Base-by-base conservation (phyloP, 2,329 filamentous ascomycete species). In the Venturia pyrina region DNA sequence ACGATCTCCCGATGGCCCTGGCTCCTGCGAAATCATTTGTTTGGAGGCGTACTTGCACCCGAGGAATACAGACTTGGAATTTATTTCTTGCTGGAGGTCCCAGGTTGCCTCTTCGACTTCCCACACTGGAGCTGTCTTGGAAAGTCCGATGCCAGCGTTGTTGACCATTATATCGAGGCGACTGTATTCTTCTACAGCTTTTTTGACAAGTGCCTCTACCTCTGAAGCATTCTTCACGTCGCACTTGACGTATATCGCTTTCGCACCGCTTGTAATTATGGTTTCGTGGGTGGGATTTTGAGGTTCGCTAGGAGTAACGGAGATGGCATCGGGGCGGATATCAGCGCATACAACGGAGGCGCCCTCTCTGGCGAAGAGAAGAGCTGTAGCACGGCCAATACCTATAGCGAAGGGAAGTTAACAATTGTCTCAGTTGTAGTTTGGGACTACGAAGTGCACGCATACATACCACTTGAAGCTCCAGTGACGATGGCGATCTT, bases 1-100 rank as follows among this genome's bases (percentile, higher is more conserved):
- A 28, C 79, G 68, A 60, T 81, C 76, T 15, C 80, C 78, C 1
- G 68, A 71, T 1, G 68, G 66, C 2, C 74, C 71, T 0, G 74
- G 76, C 0, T 78, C 73, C 67, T 85, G 83, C 10, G 74, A 72
- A 15, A 83, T 72, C 80, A 85, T 84, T 67, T 83, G 82, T 0
- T 67, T 66, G 0, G 75, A 71, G 1, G 79, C 79, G 68, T 79
- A 81, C 62, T 83, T 84, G 66, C 73, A 78, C 0, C 77, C 78
- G 0, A 75, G 69, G 64, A 78, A 80, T 0, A 78, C 77, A 15
- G 76, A 76, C 3, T 71, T 74, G 6, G 73, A 69, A 60, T 80
- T 80, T 5, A 78, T 71, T 21, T 68, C 66, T 59, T 76, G 63
- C 0, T 72, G 74, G n/a, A 68, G 69, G 46, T 85, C 80, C 74